Evolutionary conservation across 345 rosid genomes (phyloP), one percentile per base, ranked within the genome.

Genomic region (Mallotus nudiflorus): DNA sequence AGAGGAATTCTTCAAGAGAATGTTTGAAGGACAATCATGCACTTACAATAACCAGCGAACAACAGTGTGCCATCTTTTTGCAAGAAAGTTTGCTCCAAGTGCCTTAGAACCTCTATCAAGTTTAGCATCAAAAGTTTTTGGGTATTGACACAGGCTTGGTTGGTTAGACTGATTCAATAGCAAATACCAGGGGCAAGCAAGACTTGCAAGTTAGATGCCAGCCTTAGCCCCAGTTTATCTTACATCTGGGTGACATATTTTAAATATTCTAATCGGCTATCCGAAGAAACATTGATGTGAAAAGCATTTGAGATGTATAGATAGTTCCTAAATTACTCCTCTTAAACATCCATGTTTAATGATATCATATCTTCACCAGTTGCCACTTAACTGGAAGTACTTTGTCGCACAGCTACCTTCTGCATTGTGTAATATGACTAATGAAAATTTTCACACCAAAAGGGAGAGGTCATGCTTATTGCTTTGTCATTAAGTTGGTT

Each of bases 1-100:
- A 0, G 82, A 81, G 70, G 77, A 48, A 31, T 95, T 92, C 65
- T 82, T 95, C 65, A 81, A 67, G 78, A 85, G 72, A 51, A 81
- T 82, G 48, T 80, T 86, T 5, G 80, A 76, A 44, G 53, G 67
- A 66, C 73, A 80, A 19, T 25, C 69, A 3, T 95, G 99, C 79
- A 52, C 73, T 56, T 90, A 86, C 77, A 92, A 88, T 71, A 67
- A 79, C 79, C 85, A 84, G 56, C 66, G 60, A 6, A 61, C 89
- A 24, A 64, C 79, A 20, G 73, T 77, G 1, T 95, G 99, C 62
- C 83, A 50, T 55, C 90, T 92, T 37, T 90, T 92, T 70, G 97
- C 98, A 1, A 80, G 98, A 70, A 92, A 89, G 80, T 90, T 92
- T 75, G 82, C 97, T 62, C 97, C 93, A 0, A 86, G 85, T 54